Evolutionary conservation across 2,329 filamentous ascomycete genomes (phyloP).

Genomic region (Sporothrix dimorphospora): DNA sequence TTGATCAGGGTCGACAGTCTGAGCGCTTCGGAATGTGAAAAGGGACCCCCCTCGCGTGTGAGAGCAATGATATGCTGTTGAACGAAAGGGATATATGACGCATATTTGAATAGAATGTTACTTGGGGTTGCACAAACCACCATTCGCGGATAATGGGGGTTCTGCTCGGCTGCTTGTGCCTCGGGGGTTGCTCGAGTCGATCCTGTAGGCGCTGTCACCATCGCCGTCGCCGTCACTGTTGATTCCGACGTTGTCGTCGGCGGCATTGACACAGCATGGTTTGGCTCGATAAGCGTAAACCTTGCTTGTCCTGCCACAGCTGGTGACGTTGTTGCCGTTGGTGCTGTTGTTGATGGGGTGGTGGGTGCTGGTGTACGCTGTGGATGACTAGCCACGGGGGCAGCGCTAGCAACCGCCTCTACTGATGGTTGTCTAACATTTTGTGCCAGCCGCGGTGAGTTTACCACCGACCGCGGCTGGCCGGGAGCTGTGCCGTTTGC

Average conservation of each 20-base stretch:
- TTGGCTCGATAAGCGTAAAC: not conserved
- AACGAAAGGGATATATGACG: not conserved
- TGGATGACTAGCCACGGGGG: not conserved
- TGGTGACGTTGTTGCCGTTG: not conserved
- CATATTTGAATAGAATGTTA: not conserved
- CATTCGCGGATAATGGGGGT: not conserved
- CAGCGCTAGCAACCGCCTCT: not conserved
- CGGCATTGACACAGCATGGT: too few relatives aligned
- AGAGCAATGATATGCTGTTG: not conserved
- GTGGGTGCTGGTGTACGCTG: not conserved
- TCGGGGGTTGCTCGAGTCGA: not conserved
- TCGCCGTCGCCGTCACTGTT: not conserved
- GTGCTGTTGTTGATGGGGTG: too few relatives aligned
- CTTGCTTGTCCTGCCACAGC: not conserved
- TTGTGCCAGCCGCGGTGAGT: not conserved
- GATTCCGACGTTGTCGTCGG: not conserved
- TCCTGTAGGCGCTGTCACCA: not conserved
- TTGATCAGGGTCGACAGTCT: constrained; percentile 59
- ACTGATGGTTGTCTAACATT: not conserved
- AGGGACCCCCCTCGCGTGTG: not conserved
- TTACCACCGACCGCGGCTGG: not conserved
- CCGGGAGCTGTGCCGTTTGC: not conserved
- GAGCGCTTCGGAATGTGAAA: constrained; percentile 45
- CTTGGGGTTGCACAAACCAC: not conserved
- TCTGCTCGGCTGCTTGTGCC: not conserved